Evolutionary conservation across 2,329 filamentous ascomycete genomes (phyloP), one percentile per base, ranked within the genome.

Genomic region (Fusarium nematophilum): DNA sequence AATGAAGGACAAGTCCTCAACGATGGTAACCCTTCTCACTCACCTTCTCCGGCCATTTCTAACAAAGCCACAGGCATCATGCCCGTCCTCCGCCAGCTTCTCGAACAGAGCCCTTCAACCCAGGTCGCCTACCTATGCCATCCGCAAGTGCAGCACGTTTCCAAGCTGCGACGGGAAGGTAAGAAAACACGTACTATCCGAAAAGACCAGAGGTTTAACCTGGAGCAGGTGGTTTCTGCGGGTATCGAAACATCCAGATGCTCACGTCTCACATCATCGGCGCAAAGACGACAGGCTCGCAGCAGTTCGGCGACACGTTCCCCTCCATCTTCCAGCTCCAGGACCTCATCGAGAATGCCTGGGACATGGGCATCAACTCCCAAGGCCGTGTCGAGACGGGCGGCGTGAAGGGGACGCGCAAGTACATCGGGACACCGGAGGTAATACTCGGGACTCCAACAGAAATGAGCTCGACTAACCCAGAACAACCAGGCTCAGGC

Each of bases 181-280:
- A 73, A 26, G 65, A 10, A 21, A n/a, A 8, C 13, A 27, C 21
- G 11, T 6, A 15, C n/a, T 18, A 14, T 9, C 2, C 11, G n/a
- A 14, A n/a, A 42, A 10, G n/a, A 21, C 15, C 6, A 23, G 18
- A n/a, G 27, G 25, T 43, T 47, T 65, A 9, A 63, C 45, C 10
- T 7, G 3, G 4, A 13, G 3, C 4, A 86, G 93, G 93, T 17
- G 91, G 92, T 6, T 98, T 98, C 72, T 98, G 94, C 72, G 94
- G 94, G 4, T 98, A 97, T 72, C 86, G 94, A 33, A 98, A 96
- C 70, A 96, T 97, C 26, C 95, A 98, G 73, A 96, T 96, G 88
- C 76, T 97, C 65, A 79, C 90, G 11, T 94, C 93, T 0, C 93
- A 92, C 72, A 86, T 97, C 15, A 85, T 88, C 54, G 84, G 83